phyloP scores from a whole-genome alignment of 2,329 filamentous ascomycete species.

The Lasiodiplodia sp. region DNA sequence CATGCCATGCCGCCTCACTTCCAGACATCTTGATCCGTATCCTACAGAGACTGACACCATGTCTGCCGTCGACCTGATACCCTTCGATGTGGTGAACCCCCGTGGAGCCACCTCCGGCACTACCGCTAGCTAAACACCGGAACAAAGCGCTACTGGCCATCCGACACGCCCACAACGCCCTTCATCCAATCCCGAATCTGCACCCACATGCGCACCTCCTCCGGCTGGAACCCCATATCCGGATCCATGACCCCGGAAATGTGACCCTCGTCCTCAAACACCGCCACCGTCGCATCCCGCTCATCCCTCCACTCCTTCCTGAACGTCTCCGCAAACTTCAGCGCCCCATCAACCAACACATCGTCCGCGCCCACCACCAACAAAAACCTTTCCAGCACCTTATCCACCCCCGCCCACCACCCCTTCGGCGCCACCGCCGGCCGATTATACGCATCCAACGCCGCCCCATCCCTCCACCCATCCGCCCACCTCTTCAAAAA shows the following conservation, averaged over 20 bases:
- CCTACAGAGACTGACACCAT: no score
- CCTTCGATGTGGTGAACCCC: no score
- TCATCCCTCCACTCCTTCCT: constrained; percentile 7
- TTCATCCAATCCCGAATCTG: constrained; percentile 13
- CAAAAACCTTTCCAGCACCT: not conserved
- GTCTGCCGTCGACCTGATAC: no score
- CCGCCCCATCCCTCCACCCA: not conserved
- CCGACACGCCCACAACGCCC: not conserved
- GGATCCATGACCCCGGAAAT: not conserved
- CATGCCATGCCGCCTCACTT: no score
- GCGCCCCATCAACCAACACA: constrained; percentile 7
- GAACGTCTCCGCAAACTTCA: not conserved
- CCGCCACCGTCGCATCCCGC: not conserved
- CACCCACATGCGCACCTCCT: constrained; percentile 6
- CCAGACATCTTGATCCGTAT: no score
- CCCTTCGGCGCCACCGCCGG: constrained; percentile 4
- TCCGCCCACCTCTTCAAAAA: not conserved
- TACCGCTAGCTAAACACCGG: not conserved
- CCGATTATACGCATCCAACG: constrained; percentile 9
- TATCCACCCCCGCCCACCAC: constrained; percentile 4
- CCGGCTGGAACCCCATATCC: not conserved
- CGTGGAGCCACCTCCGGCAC: no score
- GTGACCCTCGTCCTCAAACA: constrained; percentile 9
- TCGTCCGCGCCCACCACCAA: not conserved
- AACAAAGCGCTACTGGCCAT: not conserved